Percentiles rank a stretch among this genome's conserved stretches.
Conservation (phyloP, 768 basidiomycete genomes). For the Pisolithus microcarpus region DNA sequence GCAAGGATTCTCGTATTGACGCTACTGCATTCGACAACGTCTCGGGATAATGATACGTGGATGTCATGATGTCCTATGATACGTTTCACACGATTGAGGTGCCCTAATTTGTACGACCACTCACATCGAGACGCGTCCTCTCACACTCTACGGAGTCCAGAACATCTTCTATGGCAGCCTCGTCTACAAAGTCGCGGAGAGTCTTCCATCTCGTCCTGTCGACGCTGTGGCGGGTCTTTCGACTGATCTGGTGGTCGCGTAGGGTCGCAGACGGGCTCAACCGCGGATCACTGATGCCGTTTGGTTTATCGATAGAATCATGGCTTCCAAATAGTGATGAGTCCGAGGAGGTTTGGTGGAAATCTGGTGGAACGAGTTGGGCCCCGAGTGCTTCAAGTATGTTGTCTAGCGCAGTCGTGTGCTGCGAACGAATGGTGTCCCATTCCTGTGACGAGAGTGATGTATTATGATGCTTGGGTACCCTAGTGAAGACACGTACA, state of each 20-base stretch:
- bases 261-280: constrained; percentile 27
- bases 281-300: constrained; percentile 33
- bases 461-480: neutral
- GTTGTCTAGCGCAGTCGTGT: constrained; percentile 54
- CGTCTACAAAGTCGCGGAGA: constrained; percentile 79
- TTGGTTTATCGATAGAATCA: constrained; percentile 39
- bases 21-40: constrained; percentile 49
- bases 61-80: constrained; percentile 49
- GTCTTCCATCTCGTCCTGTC: constrained; percentile 72
- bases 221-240: constrained; percentile 14
- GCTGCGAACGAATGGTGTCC: constrained; percentile 57
- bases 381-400: constrained; percentile 66
- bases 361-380: constrained; percentile 71
- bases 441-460: constrained; percentile 45
- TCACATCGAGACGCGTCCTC: constrained; percentile 58
- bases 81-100: neutral
- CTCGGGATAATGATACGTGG: constrained; percentile 64
- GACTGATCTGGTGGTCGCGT: constrained; percentile 15
- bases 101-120: constrained; percentile 15
- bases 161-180: constrained; percentile 70
- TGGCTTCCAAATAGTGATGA: constrained; percentile 81
- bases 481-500: constrained; percentile 32
- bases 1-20: constrained; percentile 49
- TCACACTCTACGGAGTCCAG: constrained; percentile 69
- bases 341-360: constrained; percentile 58